Base-by-base conservation (phyloP, 768 basidiomycete species). In the Antrodiella citrinella region DNA sequence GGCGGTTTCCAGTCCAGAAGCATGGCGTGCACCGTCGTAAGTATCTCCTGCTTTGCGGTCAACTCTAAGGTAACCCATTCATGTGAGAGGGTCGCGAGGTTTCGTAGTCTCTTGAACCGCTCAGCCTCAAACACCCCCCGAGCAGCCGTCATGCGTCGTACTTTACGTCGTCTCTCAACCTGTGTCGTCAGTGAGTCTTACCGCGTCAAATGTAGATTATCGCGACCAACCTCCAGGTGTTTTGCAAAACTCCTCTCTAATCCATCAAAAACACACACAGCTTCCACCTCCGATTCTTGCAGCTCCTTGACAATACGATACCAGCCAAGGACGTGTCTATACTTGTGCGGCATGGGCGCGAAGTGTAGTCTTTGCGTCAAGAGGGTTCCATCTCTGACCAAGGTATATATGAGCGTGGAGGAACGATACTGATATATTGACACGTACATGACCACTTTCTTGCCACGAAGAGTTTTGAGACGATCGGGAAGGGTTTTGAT, bases 341-440 rank as follows among this genome's bases (percentile, higher is more conserved):
- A 72, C 0, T 67, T 69, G 59, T 88, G 81, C 1, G 82, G 80
- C 47, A 73, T 66, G 12, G 74, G 81, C 0, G 82, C 75, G 64
- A 82, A 92, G 60, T 91, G 86, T 42, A 91, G 73, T 20, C 89
- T 78, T 60, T 89, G 87, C 0, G 89, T 92, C 59, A 92, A 75
- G 50, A 92, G 81, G 4, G 89, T 92, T 43, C 82, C 90, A 73
- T 92, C 90, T 41, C 90, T 91, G 15, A 35, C 15, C 7, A 35
- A 15, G n/a, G n/a, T n/a, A n/a, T n/a, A n/a, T n/a, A n/a, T n/a
- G n/a, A n/a, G n/a, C n/a, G n/a, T n/a, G n/a, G n/a, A n/a, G n/a
- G n/a, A n/a, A n/a, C n/a, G n/a, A n/a, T n/a, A n/a, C n/a, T n/a
- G n/a, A n/a, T n/a, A n/a, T n/a, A n/a, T n/a, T n/a, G n/a, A n/a